phyloP scores from a whole-genome alignment of 441 rosid genomes.

The Aquilaria agallochum region DNA sequence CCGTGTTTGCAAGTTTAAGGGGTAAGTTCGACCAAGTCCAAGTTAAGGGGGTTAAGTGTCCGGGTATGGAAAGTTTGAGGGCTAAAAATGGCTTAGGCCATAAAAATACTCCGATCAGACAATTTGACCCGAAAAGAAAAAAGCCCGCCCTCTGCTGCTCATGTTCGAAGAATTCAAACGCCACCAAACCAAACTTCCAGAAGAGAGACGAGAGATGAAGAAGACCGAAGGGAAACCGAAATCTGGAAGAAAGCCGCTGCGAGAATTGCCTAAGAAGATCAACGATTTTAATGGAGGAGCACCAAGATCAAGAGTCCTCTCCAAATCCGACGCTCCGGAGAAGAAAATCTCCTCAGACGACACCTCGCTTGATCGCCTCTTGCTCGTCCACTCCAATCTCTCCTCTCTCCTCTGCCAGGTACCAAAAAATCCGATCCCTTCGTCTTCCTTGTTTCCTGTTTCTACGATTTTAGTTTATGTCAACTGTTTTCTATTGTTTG shows the following conservation, averaged over 20 bases:
- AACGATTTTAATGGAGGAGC: conserved; percentile 7
- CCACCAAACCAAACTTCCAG: not conserved
- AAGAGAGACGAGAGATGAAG: conserved; percentile 21
- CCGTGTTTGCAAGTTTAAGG: too few species aligned
- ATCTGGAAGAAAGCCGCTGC: conserved; percentile 30
- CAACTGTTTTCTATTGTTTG: too few species aligned
- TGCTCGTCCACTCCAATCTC: conserved; percentile 67
- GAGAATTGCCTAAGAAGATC: conserved; percentile 32
- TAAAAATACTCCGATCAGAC: too few species aligned
- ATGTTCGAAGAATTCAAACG: too few species aligned
- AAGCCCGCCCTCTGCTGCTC: too few species aligned
- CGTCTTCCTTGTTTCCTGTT: too few species aligned
- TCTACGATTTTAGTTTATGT: too few species aligned
- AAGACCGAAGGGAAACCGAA: conserved; percentile 28
- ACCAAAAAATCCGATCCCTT: not conserved
- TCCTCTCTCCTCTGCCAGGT: conserved; percentile 60
- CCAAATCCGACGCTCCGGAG: conserved; percentile 19
- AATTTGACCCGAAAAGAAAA: too few species aligned
- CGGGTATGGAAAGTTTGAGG: too few species aligned
- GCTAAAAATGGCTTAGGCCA: too few species aligned
- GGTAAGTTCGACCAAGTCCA: too few species aligned
- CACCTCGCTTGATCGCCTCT: conserved; percentile 51
- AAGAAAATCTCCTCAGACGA: conserved; percentile 18
- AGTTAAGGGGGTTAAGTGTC: too few species aligned
- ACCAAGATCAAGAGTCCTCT: conserved; percentile 6